These are phyloP conservation scores for Collybia sordida DNA, from an alignment of 768 basidiomycete species.

Conservation along the genomic window DNA sequence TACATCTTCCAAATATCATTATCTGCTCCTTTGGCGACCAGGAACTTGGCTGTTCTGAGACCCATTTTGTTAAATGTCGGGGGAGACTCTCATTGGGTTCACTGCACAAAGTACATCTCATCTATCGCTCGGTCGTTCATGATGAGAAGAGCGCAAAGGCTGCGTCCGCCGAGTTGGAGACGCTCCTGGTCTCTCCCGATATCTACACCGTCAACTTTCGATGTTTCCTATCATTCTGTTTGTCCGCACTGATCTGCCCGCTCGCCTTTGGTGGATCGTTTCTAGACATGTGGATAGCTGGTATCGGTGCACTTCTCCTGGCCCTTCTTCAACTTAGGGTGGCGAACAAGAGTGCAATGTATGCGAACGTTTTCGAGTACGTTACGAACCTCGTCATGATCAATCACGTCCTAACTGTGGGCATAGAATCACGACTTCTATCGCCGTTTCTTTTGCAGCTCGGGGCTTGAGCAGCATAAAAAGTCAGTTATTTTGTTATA, in stretches of 20 bases:
- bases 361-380: conserved; percentile 92
- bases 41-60: conserved; percentile 87
- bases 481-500: conserved; percentile 83
- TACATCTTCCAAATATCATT: conserved; percentile 78
- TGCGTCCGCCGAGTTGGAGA: conserved; percentile 63
- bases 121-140: conserved; percentile 88
- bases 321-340: conserved; percentile 71
- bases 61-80: conserved; percentile 81
- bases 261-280: conserved; percentile 84
- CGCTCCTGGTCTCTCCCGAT: conserved; percentile 61
- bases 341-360: conserved; percentile 74
- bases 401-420: neutral
- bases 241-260: conserved; percentile 80
- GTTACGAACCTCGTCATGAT: conserved; percentile 21
- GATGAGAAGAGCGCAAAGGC: conserved; percentile 86
- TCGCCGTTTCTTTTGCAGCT: conserved; percentile 76
- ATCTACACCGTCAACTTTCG: conserved; percentile 64
- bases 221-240: conserved; percentile 64
- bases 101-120: conserved; percentile 79
- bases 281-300: conserved; percentile 84
- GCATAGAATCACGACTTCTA: conserved; percentile 78
- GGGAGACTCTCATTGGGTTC: conserved; percentile 81
- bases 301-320: conserved; percentile 64
- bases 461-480: conserved; percentile 81
- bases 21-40: conserved; percentile 90